Evolutionary conservation across 2,329 filamentous ascomycete genomes (phyloP), one percentile per base, ranked within the genome.

Genomic region (Pseudogymnoascus sp.): DNA sequence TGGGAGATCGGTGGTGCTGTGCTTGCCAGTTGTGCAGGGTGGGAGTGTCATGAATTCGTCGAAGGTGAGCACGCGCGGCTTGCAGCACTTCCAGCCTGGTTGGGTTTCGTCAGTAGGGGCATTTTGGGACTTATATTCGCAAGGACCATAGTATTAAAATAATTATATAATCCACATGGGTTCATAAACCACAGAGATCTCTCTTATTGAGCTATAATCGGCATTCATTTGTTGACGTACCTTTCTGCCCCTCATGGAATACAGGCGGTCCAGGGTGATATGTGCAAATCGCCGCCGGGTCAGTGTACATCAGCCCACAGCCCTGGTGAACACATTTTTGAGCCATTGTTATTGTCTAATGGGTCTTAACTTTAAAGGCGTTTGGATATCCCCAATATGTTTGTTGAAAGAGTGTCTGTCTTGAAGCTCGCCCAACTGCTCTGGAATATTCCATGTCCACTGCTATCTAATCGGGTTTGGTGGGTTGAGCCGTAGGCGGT

Each of bases 171-270:
- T 16, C 28, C 14, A 42, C n/a, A 35, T 50, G 12, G 37, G 33
- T 59, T 60, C 14, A 21, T 33, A 23, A 28, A 53, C 47, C 62
- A 44, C 28, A 21, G 28, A 5, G 12, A 56, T 3, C 50, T 10
- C n/a, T 35, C n/a, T 62, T 53, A 53, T 33, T 56, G 59, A n/a
- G 63, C 59, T 40, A 4, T 16, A 40, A 28, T 35, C n/a, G 11
- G 2, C n/a, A 56, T 64, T 25, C 12, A 60, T 66, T 64, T 31
- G 59, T 44, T 65, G 28, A 73, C 78, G 74, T 80, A 96, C 93
- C 94, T 86, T 99, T 97, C 78, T 97, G 93, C 66, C 94, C 94
- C 79, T 99, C 94, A 75, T 97, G 94, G 76, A 99, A 99, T 74
- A 94, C 82, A 53, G 94, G 94, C 67, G 92, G 91, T 63, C 92